These are phyloP conservation scores for Cyclanthera cordifolia DNA, from an alignment of 306 rosid genomes.

Conservation along the genomic window DNA sequence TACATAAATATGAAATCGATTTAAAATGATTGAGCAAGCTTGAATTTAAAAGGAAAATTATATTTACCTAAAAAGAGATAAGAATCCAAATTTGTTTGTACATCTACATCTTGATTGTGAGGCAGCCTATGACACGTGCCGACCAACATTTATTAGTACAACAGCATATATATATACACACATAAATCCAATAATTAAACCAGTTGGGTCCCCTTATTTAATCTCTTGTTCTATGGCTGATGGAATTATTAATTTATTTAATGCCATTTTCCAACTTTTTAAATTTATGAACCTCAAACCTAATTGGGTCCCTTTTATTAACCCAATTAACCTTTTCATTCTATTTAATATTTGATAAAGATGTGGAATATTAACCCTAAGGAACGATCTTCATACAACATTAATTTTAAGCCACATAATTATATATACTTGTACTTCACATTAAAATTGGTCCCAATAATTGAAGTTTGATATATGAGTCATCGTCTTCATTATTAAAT, in stretches of 20 bases:
- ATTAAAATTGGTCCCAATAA: neutral
- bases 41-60: no score
- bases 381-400: no score
- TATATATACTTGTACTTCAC: neutral
- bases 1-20: no score
- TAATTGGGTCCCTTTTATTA: neutral
- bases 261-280: neutral
- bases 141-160: conserved; percentile 6
- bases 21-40: no score
- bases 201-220: no score
- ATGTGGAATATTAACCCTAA: neutral
- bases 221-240: neutral
- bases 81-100: no score
- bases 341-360: neutral
- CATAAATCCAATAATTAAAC: neutral
- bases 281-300: conserved; percentile 1
- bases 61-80: no score
- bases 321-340: neutral
- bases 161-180: no score
- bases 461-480: neutral
- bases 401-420: neutral
- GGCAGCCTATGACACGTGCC: neutral
- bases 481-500: no score
- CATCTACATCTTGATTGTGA: neutral
- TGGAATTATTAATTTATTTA: neutral